These are phyloP conservation scores for Trifolium subterraneum DNA, from an alignment of 306 rosid species.

Conservation along the genomic window DNA sequence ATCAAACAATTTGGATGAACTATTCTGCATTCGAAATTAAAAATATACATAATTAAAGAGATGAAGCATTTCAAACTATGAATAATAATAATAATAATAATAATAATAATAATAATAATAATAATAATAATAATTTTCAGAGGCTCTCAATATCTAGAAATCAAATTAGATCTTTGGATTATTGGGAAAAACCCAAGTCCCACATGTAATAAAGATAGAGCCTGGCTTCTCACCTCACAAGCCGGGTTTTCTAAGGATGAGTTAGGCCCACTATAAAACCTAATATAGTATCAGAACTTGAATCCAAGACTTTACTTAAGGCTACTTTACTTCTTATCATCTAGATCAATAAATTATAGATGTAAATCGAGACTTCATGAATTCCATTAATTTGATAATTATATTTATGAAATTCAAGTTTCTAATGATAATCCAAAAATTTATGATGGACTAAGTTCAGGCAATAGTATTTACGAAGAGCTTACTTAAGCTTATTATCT, in stretches of 20 bases:
- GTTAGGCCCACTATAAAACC: too few relatives aligned
- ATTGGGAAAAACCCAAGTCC: too few relatives aligned
- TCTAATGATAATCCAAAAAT: too few relatives aligned
- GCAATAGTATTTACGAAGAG: not conserved
- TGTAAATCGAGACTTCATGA: not conserved
- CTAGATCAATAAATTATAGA: not conserved
- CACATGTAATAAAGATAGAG: too few relatives aligned
- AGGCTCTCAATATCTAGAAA: not conserved
- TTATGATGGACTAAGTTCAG: not conserved
- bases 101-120: too few relatives aligned
- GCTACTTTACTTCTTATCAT: not conserved
- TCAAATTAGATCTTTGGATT: not conserved
- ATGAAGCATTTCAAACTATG: not conserved
- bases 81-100: not conserved
- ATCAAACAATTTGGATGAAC: too few relatives aligned
- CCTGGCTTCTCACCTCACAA: too few relatives aligned
- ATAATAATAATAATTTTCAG: not conserved
- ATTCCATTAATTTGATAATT: not conserved
- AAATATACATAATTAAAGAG: not conserved
- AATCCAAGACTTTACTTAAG: not conserved
- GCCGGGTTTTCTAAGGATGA: too few relatives aligned
- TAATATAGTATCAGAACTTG: not conserved
- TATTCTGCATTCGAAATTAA: not conserved
- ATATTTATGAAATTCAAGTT: not conserved
- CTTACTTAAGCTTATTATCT: not conserved